Conservation (phyloP, 768 basidiomycete species). For the Sporobolomyces pararoseus region DNA sequence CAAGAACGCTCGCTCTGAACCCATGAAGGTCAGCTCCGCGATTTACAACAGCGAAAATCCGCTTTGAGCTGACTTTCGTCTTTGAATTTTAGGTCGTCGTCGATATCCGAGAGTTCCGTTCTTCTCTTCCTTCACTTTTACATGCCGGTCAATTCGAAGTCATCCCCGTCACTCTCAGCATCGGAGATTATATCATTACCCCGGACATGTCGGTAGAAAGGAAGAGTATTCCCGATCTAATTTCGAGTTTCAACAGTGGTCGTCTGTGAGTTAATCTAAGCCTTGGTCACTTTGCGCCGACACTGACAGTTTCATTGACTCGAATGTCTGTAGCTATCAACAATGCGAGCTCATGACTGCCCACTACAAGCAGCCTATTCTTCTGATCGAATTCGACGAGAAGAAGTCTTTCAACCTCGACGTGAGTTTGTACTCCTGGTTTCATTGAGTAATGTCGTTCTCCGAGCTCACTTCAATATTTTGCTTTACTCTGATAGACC, state of each 20-base stretch:
- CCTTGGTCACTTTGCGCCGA: too few relatives aligned
- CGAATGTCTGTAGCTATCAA: slow-evolving; percentile 89
- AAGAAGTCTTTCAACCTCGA: slow-evolving; percentile 90
- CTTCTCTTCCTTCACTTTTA: slow-evolving; percentile 80
- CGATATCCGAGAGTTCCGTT: slow-evolving; percentile 94
- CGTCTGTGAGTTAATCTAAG: slow-evolving; percentile 70
- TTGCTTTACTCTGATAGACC: neutral
- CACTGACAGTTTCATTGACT: too few relatives aligned
- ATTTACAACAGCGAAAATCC: neutral
- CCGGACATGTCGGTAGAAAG: slow-evolving; percentile 95
- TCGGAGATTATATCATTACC: slow-evolving; percentile 92
- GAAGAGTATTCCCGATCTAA: slow-evolving; percentile 86
- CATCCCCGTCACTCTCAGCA: slow-evolving; percentile 84
- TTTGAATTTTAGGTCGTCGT: slow-evolving; percentile 68
- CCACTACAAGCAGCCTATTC: slow-evolving; percentile 87
- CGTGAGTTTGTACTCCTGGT: slow-evolving; percentile 52
- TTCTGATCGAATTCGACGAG: slow-evolving; percentile 96
- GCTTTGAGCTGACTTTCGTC: neutral
- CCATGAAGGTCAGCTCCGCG: slow-evolving; percentile 52
- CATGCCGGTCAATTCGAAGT: slow-evolving; percentile 76
- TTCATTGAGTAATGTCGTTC: neutral
- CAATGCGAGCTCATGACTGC: slow-evolving; percentile 97
- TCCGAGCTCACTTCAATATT: neutral
- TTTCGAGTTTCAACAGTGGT: slow-evolving; percentile 90
- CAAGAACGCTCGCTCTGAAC: slow-evolving; percentile 62